phyloP scores from a whole-genome alignment of 306 rosid species.

The Cucurbita argyrosperma region DNA sequence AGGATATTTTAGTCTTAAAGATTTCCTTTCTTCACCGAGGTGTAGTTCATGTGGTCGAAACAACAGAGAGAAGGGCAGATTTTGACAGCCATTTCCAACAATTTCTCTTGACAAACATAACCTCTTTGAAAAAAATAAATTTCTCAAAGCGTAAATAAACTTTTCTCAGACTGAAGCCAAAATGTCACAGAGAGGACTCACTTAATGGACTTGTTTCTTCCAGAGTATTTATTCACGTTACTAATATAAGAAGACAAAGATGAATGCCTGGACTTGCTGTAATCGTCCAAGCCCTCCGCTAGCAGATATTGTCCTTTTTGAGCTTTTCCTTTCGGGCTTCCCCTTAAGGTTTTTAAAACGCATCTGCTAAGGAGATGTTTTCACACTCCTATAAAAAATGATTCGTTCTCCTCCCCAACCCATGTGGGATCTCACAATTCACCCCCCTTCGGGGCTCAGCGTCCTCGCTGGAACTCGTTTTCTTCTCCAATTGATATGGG shows the following conservation, averaged over 20 bases:
- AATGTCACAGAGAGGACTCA: background rate
- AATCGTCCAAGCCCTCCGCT: no score
- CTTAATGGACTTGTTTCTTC: background rate
- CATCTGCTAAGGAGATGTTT: no score
- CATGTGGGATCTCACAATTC: no score
- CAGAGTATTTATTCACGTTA: background rate
- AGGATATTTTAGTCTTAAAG: background rate
- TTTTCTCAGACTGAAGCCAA: background rate
- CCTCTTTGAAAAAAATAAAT: background rate
- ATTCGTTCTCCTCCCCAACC: no score
- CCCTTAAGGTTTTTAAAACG: no score
- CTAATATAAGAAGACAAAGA: background rate
- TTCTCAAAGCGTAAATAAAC: background rate
- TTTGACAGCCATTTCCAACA: background rate
- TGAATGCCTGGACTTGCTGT: background rate
- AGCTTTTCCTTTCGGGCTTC: no score
- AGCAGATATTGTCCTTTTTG: no score
- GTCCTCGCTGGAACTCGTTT: no score
- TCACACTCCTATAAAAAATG: no score
- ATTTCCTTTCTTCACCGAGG: background rate
- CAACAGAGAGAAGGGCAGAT: background rate
- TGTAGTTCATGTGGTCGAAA: background rate
- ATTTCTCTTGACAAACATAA: background rate
- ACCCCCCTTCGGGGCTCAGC: no score
- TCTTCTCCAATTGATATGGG: no score